Base-by-base conservation (phyloP, 768 basidiomycete species). In the Russula foetens region DNA sequence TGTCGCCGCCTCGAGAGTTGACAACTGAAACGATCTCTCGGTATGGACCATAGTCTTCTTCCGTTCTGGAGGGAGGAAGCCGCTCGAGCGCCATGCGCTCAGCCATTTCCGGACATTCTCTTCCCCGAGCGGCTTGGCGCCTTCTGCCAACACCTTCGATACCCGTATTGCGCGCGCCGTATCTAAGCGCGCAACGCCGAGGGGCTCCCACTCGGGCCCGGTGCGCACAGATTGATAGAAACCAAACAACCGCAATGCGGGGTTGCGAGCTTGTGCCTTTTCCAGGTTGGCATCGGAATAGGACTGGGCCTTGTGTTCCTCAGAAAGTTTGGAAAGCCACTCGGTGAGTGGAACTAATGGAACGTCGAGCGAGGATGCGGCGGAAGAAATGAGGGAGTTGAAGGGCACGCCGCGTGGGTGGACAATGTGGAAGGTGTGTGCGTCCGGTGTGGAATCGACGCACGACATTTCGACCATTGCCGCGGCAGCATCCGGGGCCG, bases 391-490 rank as follows among this genome's bases (percentile, higher is more conserved):
- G 38, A 70, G 47, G 6, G 51, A 14, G n/a, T 60, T 49, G 62
- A 68, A 70, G 15, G 68, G 39, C 15, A 68, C 63, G 7, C 67
- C 61, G 26, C 62, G 64, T 12, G 70, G 65, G 31, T 71, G 65
- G 4, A 60, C 63, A 50, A 71, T 35, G 39, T 71, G 67, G 6
- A 66, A 39, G 1, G 61, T 64, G 35, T 57, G 58, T 8, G 47
- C 33, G 14, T 39, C 44, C 6, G 69, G 47, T 12, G 53, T 14
- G 6, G 45, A n/a, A 23, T 59, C 51, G 9, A 70, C 31, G 8
- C 66, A 54, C 14, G 66, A 46, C 58, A 71, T 63, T 55, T 71
- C 71, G 44, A 70, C 53, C 41, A 71, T 59, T 1, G 68, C 65
- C 3, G 64, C 35, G 1, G 71, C 71, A 1, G 68, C 69, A 29